Evolutionary conservation across 495 filamentous ascomycete species (phyloP).

Genomic region (Lepidopterella palustris): DNA sequence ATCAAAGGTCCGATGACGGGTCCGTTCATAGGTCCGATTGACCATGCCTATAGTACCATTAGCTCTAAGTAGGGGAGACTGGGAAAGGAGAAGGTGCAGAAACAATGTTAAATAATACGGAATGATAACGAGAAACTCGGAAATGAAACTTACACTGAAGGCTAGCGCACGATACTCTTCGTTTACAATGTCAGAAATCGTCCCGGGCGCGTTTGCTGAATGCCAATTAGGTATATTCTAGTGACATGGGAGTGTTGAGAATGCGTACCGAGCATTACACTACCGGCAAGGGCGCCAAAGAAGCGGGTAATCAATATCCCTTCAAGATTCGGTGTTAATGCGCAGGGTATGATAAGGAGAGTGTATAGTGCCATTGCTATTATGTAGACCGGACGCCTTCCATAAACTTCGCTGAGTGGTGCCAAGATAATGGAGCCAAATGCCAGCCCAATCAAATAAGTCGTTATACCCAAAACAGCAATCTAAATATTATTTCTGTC

Average conservation of each 20-base stretch:
- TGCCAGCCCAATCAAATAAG: conserved; percentile 70
- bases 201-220: conserved; percentile 76
- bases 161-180: conserved; percentile 64
- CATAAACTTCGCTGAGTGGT: conserved; percentile 71
- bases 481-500: too few relatives aligned
- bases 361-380: conserved; percentile 55
- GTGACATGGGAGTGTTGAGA: too few relatives aligned
- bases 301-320: conserved; percentile 65
- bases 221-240: too few relatives aligned
- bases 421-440: conserved; percentile 67
- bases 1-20: conserved; percentile 46
- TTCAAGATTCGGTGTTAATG: conserved; percentile 56
- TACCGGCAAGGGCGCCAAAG: conserved; percentile 69
- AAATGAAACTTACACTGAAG: conserved; percentile 40
- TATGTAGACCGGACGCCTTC: conserved; percentile 67
- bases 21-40: conserved; percentile 73
- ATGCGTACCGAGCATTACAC: too few relatives aligned
- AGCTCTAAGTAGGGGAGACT: not conserved
- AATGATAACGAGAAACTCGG: not conserved
- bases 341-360: conserved; percentile 65
- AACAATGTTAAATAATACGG: not conserved
- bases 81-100: not conserved
- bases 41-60: too few relatives aligned
- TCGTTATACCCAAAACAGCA: conserved; percentile 70
- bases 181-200: conserved; percentile 69